Evolutionary conservation across 1,139 yeast genomes (phyloP), one percentile per base, ranked within the genome.

Genomic region (Geotrichum australiense): DNA sequence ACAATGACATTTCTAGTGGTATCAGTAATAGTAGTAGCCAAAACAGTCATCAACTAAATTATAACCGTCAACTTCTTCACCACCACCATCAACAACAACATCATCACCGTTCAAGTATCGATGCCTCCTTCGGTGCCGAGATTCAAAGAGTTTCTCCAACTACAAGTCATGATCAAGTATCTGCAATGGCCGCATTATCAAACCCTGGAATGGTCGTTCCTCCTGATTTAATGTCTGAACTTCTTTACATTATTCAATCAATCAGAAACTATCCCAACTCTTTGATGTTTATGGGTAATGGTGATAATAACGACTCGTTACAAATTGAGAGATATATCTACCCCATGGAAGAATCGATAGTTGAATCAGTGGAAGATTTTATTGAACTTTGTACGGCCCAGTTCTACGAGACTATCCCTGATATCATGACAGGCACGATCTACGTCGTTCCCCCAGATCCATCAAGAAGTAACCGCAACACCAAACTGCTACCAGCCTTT

Each of bases 371-470:
- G 5, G 34, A 36, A n/a, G 47, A 44, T 25, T 41, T 37, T 27
- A 36, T 44, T 11, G 42, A 41, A 14, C 35, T 44, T 14, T 24
- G 34, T 18, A 44, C 47, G 8, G 44, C 47, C 4, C 45, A 41
- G 24, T 44, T 44, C 25, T 40, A 30, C 33, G 35, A 34, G 12
- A 18, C 43, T 2, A 26, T 26, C 7, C 18, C 20, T 3, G 43
- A 40, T 14, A 26, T 27, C 10, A 22, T 18, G 10, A 22, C 30
- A 2, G 39, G 31, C 8, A 27, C 39, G 8, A 30, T 35, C 11
- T 40, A 29, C 16, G 39, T 35, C 12, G 16, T 35, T 15, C 39
- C 43, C 2, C 35, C 35, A 5, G 42, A 32, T 19, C 24, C 37
- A 8, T 19, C 20, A 19, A n/a, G 31, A 6, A 30, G 36, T 19